A percentile compares a stretch with the other conserved stretches of the same genome.
Conservation (phyloP, 331 rosid genomes). For the Quercus phellos region DNA sequence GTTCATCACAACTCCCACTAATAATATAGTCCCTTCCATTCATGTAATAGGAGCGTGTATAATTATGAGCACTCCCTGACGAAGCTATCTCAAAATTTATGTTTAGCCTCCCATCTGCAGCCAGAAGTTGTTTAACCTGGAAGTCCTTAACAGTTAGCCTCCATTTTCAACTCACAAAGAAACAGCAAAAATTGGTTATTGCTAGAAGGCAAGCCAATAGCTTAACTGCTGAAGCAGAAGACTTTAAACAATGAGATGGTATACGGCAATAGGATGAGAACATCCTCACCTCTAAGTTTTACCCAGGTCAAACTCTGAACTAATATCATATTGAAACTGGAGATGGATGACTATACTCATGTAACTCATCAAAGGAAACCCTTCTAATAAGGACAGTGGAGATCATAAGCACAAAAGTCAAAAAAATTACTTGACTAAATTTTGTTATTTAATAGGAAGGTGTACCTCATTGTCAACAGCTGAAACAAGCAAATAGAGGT, state of each 20-base stretch:
- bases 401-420: neutral
- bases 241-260: neutral
- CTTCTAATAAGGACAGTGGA: neutral
- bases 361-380: neutral
- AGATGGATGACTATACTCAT: neutral
- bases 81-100: slow-evolving; percentile 65
- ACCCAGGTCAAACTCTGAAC: neutral
- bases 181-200: neutral
- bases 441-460: neutral
- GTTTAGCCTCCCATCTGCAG: slow-evolving; percentile 81
- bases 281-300: neutral
- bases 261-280: neutral
- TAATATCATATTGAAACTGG: neutral
- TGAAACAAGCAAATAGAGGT: slow-evolving; percentile 68
- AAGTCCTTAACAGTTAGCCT: slow-evolving; percentile 17
- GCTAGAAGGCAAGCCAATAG: neutral
- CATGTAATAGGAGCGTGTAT: slow-evolving; percentile 83
- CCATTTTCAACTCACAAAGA: neutral
- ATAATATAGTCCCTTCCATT: slow-evolving; percentile 80
- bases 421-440: neutral
- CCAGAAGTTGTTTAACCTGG: slow-evolving; percentile 72
- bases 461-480: slow-evolving; percentile 83
- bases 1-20: slow-evolving; percentile 88
- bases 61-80: slow-evolving; percentile 63
- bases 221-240: neutral